Evolutionary conservation across 768 basidiomycete species (phyloP), one percentile per base, ranked within the genome.

Genomic region (Sutorius australiensis): DNA sequence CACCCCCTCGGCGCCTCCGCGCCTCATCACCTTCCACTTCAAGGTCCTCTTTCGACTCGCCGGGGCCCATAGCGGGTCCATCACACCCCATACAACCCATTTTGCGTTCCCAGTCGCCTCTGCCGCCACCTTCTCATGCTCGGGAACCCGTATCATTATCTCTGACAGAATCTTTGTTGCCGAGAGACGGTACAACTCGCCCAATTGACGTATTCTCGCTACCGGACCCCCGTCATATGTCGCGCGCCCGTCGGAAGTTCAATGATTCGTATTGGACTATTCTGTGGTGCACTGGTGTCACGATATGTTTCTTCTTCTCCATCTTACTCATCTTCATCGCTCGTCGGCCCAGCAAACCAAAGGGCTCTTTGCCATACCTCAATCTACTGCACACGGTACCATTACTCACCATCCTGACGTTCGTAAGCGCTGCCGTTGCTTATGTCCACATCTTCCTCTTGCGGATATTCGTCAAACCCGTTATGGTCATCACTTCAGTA

Each of bases 381-480:
- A 85, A 87, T 3, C 72, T 92, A 32, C 70, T 91, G 46, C 86
- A 87, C 63, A 89, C 88, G 8, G 80, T 92, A 17, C 90, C 90
- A 7, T 72, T 92, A 58, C 75, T 91, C 59, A 83, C 81, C 28
- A 81, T 89, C 59, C 72, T 91, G 51, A 88, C 86, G 4, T 75
- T 87, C 55, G 64, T 83, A 54, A 87, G 87, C 62, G 88, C 90
- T 11, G 68, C 75, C 19, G 79, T 80, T 41, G 86, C 89, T 8
- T 92, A 92, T 65, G 70, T 75, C 39, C 87, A 91, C 65, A 82
- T 92, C 39, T 78, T 84, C 57, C 77, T 95, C 38, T 72, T 95
- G 46, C 82, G 85, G 53, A 77, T 90, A 54, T 92, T 93, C 60
- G 87, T 91, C 52, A 82, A 85, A 51, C 92, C 93, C 16, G 87